These are phyloP conservation scores for Sporisorium reilianum DNA, from an alignment of 1,284 basidiomycete genomes.

Conservation along the genomic window DNA sequence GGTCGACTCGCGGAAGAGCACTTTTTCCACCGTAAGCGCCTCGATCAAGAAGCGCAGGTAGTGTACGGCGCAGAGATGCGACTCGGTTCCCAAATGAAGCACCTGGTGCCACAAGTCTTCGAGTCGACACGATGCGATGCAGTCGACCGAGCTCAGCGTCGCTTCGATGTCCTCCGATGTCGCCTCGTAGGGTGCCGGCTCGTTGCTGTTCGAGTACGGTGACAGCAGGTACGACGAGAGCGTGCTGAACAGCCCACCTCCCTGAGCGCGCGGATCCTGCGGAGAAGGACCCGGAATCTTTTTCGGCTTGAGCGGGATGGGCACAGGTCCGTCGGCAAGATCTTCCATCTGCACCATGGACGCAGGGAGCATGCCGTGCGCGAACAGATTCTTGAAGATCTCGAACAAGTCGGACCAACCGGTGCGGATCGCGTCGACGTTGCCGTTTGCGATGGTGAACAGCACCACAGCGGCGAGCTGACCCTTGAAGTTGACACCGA, in stretches of 20 bases:
- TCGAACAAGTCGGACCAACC: slow-evolving; percentile 94
- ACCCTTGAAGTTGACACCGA: slow-evolving; percentile 94
- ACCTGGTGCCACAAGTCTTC: slow-evolving; percentile 95
- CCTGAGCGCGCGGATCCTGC: slow-evolving; percentile 78
- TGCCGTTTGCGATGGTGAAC: slow-evolving; percentile 97
- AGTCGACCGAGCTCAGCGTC: slow-evolving; percentile 94
- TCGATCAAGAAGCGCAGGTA: slow-evolving; percentile 91
- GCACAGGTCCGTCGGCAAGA: slow-evolving; percentile 72
- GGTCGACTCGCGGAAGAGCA: slow-evolving; percentile 39
- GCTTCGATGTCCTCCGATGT: slow-evolving; percentile 92
- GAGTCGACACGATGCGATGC: slow-evolving; percentile 89
- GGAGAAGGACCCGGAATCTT: slow-evolving; percentile 85
- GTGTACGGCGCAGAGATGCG: slow-evolving; percentile 83
- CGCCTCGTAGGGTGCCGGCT: slow-evolving; percentile 75
- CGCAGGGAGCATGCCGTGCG: slow-evolving; percentile 84
- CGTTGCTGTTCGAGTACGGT: slow-evolving; percentile 83
- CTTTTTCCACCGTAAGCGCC: slow-evolving; percentile 80
- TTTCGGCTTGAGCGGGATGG: slow-evolving; percentile 59
- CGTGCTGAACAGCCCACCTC: slow-evolving; percentile 90
- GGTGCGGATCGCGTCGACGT: slow-evolving; percentile 91
- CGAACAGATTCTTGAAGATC: slow-evolving; percentile 96
- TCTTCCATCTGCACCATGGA: slow-evolving; percentile 96
- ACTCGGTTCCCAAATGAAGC: slow-evolving; percentile 75
- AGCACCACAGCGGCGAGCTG: slow-evolving; percentile 96
- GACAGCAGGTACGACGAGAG: slow-evolving; percentile 97